phyloP scores from a whole-genome alignment of 2,329 filamentous ascomycete species.

The Chrysoporthe cubensis region DNA sequence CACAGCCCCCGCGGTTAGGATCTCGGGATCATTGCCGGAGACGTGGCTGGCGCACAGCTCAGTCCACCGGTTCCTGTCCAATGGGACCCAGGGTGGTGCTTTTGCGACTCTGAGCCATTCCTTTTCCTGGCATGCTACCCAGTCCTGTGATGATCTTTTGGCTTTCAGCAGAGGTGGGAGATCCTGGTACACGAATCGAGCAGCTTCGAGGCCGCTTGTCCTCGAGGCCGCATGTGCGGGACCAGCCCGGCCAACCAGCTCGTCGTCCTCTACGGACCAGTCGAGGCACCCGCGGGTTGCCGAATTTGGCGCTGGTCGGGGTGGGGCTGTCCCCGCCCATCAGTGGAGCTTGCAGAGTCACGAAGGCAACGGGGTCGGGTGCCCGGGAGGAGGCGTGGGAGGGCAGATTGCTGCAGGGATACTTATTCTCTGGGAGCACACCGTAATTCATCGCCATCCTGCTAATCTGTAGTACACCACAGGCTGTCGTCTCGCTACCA shows the following conservation, averaged over 20 bases:
- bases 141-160: not conserved
- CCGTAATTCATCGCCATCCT: not conserved
- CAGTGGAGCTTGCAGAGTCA: slow-evolving; percentile 21
- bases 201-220: not conserved
- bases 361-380: slow-evolving; percentile 24
- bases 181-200: not conserved
- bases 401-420: slow-evolving; percentile 8
- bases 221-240: not conserved
- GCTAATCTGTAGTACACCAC: not conserved
- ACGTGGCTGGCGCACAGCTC: slow-evolving; percentile 21
- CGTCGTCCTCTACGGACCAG: not conserved
- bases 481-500: no score
- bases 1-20: slow-evolving; percentile 5
- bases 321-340: slow-evolving; percentile 9
- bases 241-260: not conserved
- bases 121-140: not conserved
- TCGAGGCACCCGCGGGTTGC: slow-evolving; percentile 14
- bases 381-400: not conserved
- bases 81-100: not conserved
- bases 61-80: slow-evolving; percentile 21
- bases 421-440: not conserved
- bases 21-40: slow-evolving; percentile 7
- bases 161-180: not conserved
- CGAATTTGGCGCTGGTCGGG: slow-evolving; percentile 25
- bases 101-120: not conserved